Evolutionary conservation across 371 early-diverging fungal species (phyloP), one percentile per base, ranked within the genome.

Genomic region (Actinomortierella wolfii): DNA sequence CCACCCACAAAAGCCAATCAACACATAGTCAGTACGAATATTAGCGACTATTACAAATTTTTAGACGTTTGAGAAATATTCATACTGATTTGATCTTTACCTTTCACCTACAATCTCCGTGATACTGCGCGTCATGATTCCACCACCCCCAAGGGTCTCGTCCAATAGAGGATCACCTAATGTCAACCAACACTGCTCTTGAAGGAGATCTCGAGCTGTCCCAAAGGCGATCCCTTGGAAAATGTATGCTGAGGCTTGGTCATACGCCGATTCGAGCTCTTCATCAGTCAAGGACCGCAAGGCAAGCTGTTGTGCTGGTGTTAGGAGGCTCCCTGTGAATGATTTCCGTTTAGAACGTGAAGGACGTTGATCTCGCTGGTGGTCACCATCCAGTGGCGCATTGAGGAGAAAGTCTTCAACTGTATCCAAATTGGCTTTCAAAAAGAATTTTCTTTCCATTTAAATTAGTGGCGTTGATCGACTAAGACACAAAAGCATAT

Each of bases 61-160:
- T n/a, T n/a, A n/a, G n/a, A n/a, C n/a, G n/a, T n/a, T n/a, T n/a
- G n/a, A n/a, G n/a, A n/a, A n/a, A n/a, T n/a, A n/a, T n/a, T n/a
- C n/a, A n/a, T n/a, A n/a, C n/a, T n/a, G n/a, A n/a, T n/a, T n/a
- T n/a, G n/a, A n/a, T n/a, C n/a, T n/a, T n/a, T 23, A 82, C 84
- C 84, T 84, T 61, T 86, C 86, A 2, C 89, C 89, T 6, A 86
- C 87, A 15, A 89, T 64, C 60, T 89, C 89, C 1, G 84, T 83
- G 7, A 92, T 75, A n/a, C 76, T 79, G 0, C 83, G 81, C 0
- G 82, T 67, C 41, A 78, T 79, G n/a, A 92, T 56, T 0, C 91
- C 91, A 15, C 79, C 84, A 26, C 76, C 78, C 34, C 73, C 73
- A 11, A 90, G 71, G 15, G 81, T 68, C 11, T 45, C 39, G 57